Evolutionary conservation across 2,329 filamentous ascomycete species (phyloP).

Genomic region (Phoma sp.): DNA sequence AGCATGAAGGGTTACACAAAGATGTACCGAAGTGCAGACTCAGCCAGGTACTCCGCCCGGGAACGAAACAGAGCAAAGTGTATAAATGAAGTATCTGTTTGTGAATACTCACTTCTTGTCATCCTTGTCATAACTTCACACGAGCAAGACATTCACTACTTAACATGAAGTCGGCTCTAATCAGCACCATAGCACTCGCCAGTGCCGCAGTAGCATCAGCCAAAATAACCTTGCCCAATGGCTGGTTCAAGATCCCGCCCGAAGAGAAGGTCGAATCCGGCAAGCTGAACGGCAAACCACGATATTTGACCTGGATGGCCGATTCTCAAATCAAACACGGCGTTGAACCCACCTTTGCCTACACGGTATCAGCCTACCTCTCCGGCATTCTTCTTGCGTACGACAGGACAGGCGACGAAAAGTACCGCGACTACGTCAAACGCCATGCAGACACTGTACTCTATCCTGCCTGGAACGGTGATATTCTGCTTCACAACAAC

Average conservation of each 20-base stretch:
- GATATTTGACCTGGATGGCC: slow-evolving; percentile 31
- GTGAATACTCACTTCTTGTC: no score
- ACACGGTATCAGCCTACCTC: slow-evolving; percentile 26
- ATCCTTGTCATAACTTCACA: neutral
- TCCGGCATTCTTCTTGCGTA: slow-evolving; percentile 26
- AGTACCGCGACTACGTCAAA: slow-evolving; percentile 49
- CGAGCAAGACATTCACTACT: neutral
- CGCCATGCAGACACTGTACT: slow-evolving; percentile 56
- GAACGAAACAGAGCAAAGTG: neutral
- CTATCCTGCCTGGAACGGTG: slow-evolving; percentile 41
- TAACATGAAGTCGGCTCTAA: slow-evolving; percentile 16
- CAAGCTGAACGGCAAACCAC: slow-evolving; percentile 18
- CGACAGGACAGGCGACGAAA: slow-evolving; percentile 23
- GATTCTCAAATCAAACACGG: slow-evolving; percentile 31
- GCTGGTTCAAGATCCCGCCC: slow-evolving; percentile 24
- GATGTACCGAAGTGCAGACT: slow-evolving; percentile 1
- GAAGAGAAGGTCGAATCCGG: slow-evolving; percentile 15
- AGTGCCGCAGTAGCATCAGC: slow-evolving; percentile 18
- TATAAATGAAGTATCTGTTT: neutral
- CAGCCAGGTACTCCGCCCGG: neutral
- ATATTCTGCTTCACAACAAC: slow-evolving; percentile 23
- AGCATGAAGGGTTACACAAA: neutral
- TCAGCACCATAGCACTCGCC: slow-evolving; percentile 10
- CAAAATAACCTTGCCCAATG: slow-evolving; percentile 19
- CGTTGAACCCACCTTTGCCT: slow-evolving; percentile 25